Percentiles rank a stretch among this genome's conserved stretches.
Evolutionary conservation across 176 grass and related monocot species (phyloP).

Genomic region (Aegilops speltoides): DNA sequence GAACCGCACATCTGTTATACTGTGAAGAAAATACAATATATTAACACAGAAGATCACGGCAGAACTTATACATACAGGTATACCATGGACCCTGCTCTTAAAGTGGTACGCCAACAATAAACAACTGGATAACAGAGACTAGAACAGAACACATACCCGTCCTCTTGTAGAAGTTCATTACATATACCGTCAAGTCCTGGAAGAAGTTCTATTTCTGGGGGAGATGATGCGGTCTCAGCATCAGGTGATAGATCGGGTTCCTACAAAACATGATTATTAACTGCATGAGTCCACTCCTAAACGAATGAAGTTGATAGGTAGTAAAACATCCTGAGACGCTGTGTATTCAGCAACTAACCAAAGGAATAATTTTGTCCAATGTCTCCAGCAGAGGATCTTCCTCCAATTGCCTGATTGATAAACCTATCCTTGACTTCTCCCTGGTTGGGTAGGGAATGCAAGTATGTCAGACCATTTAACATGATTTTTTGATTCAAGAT

Average conservation of each 20-base stretch:
- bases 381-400: constrained; percentile 89
- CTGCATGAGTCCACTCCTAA: neutral
- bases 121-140: neutral
- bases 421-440: constrained; percentile 74
- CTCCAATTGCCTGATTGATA: constrained; percentile 93
- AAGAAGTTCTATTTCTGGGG: constrained; percentile 70
- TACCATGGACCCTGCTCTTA: neutral
- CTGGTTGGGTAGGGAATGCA: constrained; percentile 37
- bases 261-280: constrained; percentile 26
- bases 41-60: neutral
- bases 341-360: constrained; percentile 37
- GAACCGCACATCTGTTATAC: constrained; percentile 78
- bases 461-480: neutral
- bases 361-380: constrained; percentile 92
- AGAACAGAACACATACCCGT: constrained; percentile 58
- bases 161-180: constrained; percentile 84
- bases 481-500: neutral
- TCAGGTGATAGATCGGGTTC: constrained; percentile 46
- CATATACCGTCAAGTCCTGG: constrained; percentile 89
- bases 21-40: constrained; percentile 37
- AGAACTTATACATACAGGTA: neutral
- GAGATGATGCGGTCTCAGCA: constrained; percentile 26
- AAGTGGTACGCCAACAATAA: neutral
- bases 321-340: neutral
- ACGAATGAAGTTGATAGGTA: neutral